A percentile compares a stretch with the other conserved stretches of the same genome.
These are phyloP conservation scores for Pyricularia grisea DNA, from an alignment of 2,329 filamentous ascomycete species.

Conservation along the genomic window DNA sequence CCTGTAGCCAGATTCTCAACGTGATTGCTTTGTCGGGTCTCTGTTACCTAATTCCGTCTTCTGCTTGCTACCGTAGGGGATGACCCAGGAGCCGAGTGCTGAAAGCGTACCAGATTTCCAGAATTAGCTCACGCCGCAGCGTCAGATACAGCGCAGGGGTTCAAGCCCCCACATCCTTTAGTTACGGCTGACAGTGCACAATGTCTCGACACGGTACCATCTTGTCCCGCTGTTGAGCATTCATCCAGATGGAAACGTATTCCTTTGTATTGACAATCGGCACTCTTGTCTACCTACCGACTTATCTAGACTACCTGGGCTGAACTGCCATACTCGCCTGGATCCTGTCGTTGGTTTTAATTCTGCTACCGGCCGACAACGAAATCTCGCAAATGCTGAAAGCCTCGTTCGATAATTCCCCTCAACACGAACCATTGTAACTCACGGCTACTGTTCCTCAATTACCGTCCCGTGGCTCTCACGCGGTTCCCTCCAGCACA, in stretches of 20 bases:
- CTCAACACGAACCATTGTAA: not conserved
- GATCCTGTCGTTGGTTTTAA: not conserved
- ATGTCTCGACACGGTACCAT: not conserved
- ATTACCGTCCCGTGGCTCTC: not conserved
- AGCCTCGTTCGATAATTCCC: not conserved
- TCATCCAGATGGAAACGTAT: constrained; percentile 4
- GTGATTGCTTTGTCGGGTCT: not conserved
- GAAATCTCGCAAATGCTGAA: not conserved
- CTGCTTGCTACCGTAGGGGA: not conserved
- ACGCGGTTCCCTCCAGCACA: not conserved
- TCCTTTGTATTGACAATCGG: not conserved
- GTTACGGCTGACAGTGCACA: not conserved
- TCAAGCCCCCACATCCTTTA: not conserved
- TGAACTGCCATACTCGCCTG: too few relatives aligned
- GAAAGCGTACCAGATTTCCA: not conserved
- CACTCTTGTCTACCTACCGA: not conserved
- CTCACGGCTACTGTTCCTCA: not conserved
- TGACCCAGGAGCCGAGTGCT: not conserved
- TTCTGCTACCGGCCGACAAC: not conserved
- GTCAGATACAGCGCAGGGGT: constrained; percentile 2
- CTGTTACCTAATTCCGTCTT: not conserved
- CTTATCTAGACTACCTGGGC: not conserved
- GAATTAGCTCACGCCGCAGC: not conserved
- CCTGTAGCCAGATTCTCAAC: not conserved
- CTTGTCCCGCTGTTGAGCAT: not conserved